A percentile compares a stretch with the other conserved stretches of the same genome.
phyloP scores from a whole-genome alignment of 208 protist genomes.

The Angomonas deanei region DNA sequence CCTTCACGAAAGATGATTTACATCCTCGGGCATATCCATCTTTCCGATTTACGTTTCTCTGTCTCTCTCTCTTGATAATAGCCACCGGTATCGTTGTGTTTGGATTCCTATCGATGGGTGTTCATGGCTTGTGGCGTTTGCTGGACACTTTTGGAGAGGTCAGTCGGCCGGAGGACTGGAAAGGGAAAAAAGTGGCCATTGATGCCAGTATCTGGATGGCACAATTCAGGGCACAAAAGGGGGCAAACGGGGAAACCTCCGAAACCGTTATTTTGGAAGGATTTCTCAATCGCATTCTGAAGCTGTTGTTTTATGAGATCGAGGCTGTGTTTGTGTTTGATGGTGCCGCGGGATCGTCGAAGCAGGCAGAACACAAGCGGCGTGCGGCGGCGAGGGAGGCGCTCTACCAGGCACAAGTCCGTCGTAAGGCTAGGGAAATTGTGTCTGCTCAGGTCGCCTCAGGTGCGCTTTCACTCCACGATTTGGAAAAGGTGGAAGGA shows the following conservation, averaged over 20 bases:
- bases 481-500: conserved; percentile 12
- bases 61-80: no score
- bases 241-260: conserved; percentile 28
- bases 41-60: no score
- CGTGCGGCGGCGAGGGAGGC: conserved; percentile 29
- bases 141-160: conserved; percentile 81
- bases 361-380: conserved; percentile 54
- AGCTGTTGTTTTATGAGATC: conserved; percentile 87
- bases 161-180: conserved; percentile 53
- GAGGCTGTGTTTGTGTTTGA: conserved; percentile 88
- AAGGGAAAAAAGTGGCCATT: conserved; percentile 68
- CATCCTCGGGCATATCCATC: background rate
- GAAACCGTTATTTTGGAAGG: conserved; percentile 66
- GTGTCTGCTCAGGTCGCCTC: conserved; percentile 60
- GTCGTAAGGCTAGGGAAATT: conserved; percentile 56
- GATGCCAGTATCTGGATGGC: conserved; percentile 89
- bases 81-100: no score
- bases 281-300: conserved; percentile 78
- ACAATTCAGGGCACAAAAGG: conserved; percentile 57
- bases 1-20: background rate
- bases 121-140: conserved; percentile 78
- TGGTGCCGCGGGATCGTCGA: conserved; percentile 44
- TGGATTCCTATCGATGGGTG: conserved; percentile 47
- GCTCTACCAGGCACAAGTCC: conserved; percentile 27
- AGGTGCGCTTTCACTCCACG: conserved; percentile 34